A percentile compares a stretch with the other conserved stretches of the same genome.
These are phyloP conservation scores for Chiua sp. DNA, from an alignment of 1,284 basidiomycete genomes.

Conservation along the genomic window DNA sequence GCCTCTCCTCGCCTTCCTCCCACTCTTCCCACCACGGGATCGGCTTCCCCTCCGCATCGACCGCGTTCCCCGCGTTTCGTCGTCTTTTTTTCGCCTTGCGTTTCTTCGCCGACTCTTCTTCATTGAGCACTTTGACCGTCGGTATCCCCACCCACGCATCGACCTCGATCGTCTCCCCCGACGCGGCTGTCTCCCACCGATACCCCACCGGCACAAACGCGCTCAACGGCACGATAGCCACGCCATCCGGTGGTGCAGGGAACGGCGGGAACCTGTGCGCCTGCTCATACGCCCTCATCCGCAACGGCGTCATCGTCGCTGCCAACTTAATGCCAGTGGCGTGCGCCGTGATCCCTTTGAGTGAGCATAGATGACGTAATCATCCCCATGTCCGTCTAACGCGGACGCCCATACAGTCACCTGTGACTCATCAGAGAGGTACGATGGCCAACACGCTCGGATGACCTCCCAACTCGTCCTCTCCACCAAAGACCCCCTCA, in stretches of 20 bases:
- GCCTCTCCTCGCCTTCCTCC: constrained; percentile 46
- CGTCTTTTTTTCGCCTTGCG: constrained; percentile 40
- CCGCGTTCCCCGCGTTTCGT: constrained; percentile 26
- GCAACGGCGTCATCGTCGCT: not conserved
- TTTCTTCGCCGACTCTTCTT: constrained; percentile 36
- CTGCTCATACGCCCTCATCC: not conserved
- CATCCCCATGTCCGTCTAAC: too few species aligned
- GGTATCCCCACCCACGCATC: constrained; percentile 48
- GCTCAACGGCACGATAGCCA: constrained; percentile 47
- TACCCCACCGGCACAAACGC: constrained; percentile 45
- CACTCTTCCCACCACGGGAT: constrained; percentile 57
- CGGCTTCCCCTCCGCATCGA: constrained; percentile 29
- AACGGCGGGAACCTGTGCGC: constrained; percentile 50
- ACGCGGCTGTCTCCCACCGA: constrained; percentile 15
- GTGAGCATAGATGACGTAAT: not conserved
- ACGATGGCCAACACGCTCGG: not conserved
- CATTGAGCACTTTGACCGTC: constrained; percentile 47
- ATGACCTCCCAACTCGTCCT: constrained; percentile 34
- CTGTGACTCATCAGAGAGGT: too few species aligned
- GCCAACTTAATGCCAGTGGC: too few species aligned
- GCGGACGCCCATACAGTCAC: too few species aligned
- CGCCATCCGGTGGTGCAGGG: constrained; percentile 44
- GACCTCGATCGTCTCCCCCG: constrained; percentile 40
- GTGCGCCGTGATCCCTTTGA: too few species aligned
- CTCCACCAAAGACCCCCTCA: constrained; percentile 31